Evolutionary conservation across 2,329 filamentous ascomycete genomes (phyloP), one percentile per base, ranked within the genome.

Genomic region (Fusarium oxysporum): DNA sequence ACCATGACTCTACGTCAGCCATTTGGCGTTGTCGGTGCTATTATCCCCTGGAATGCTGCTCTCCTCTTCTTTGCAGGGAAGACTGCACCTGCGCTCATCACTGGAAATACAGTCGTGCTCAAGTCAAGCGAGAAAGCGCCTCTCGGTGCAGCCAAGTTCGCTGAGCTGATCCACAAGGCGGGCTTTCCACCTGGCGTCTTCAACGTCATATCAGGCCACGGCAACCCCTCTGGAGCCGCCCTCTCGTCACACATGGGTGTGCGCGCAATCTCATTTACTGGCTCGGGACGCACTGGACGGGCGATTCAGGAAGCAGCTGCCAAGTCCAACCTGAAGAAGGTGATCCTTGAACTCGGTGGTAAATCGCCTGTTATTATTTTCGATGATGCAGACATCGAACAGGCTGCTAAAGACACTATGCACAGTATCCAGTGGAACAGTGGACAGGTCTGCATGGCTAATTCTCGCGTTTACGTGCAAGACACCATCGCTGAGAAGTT

Each of bases 191-290:
- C 92, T 0, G 93, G 93, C 37, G 92, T 94, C 13, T 84, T 95
- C 76, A 95, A 94, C 79, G 86, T 95, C 62, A 77, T 95, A 32
- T 92, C 92, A 54, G 93, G 92, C 3, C 87, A 91, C 71, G 92
- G 93, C 6, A 84, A 86, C 21, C 89, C 89, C 45, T 89, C 92
- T 1, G 93, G 93, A 21, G 86, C 89, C 8, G 89, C 91, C 2
- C 85, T 96, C 10, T 89, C 91, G 2, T 84, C 86, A 38, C 93
- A 96, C 80, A 85, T 90, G 66, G 88, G 89, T 53, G 88, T 96
- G 35, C 89, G 92, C 74, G 93, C 92, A 77, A 85, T 96, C 55
- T 91, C 91, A 2, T 96, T 96, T 75, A 96, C 93, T 0, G 93
- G 93, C 33, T 92, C 90, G 13, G 92, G 91, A 4, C 85, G 85